Evolutionary conservation across 1,139 yeast species (phyloP), one percentile per base, ranked within the genome.

Genomic region (Geotrichum macrosporum): DNA sequence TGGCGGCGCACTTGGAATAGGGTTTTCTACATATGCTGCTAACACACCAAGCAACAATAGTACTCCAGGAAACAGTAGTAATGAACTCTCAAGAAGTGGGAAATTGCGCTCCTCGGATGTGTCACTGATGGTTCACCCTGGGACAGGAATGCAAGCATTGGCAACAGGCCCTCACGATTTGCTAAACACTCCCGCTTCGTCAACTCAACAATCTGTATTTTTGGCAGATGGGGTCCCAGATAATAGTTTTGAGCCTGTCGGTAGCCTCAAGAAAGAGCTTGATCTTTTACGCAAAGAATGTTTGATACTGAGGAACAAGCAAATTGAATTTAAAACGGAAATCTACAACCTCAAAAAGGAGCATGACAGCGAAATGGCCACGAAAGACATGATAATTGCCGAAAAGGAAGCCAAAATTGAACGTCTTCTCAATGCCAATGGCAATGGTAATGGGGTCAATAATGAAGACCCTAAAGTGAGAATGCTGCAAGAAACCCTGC

Each of bases 391-490:
- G n/a, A 39, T 39, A 3, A 39, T 39, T 20, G 42, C 42, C 12
- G 42, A 39, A 21, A 30, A 30, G 16, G 42, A 39, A n/a, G 35
- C 42, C 18, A 19, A 31, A 20, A 39, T 39, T 21, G 42, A 39
- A 18, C 42, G 42, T 3, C 19, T 39, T 4, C 2, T 39, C 20
- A 8, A 21, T 20, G 32, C 21, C 20, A 21, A 30, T 5, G 21
- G n/a, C 19, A 29, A 12, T 18, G 29, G 35, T n/a, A 18, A 21
- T 15, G 26, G 15, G 21, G 15, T n/a, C 16, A 36, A 18, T 13
- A 22, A 13, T n/a, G 35, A 39, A 8, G 30, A 21, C 13, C 13
- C 32, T 29, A 29, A 29, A 29, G 31, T 39, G 5, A 35, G 42
- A 4, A 20, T 26, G 8, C 35, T 39, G 9, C 31, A 39, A 21